Conservation (phyloP, 768 basidiomycete genomes). For the Austroboletus festivus region DNA sequence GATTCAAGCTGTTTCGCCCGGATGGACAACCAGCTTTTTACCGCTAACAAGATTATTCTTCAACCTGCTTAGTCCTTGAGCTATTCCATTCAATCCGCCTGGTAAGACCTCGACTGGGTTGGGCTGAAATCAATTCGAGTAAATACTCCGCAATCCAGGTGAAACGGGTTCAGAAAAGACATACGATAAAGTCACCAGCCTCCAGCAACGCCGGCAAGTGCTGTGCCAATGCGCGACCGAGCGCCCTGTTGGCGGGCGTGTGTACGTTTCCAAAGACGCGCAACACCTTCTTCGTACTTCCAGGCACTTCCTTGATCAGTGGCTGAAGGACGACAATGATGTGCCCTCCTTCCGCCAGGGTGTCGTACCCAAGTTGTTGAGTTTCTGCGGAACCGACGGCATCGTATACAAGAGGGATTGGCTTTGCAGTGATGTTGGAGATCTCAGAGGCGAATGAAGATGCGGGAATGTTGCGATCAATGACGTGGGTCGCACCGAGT, state of each 20-base stretch:
- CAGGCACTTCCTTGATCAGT: conserved; percentile 10
- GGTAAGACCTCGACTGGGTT: conserved; percentile 30
- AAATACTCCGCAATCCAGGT: neutral
- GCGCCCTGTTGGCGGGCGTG: conserved; percentile 6
- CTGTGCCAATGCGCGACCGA: conserved; percentile 12
- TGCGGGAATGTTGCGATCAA: conserved; percentile 28
- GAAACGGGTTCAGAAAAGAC: neutral
- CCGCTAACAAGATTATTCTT: conserved; percentile 38
- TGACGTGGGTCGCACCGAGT: conserved; percentile 37
- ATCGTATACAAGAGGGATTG: conserved; percentile 23
- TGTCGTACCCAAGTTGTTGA: conserved; percentile 32
- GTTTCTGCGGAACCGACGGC: conserved; percentile 30
- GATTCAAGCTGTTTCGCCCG: conserved; percentile 29
- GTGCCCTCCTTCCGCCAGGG: conserved; percentile 31
- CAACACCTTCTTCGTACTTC: conserved; percentile 18
- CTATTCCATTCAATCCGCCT: conserved; percentile 36
- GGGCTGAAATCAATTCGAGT: conserved; percentile 6
- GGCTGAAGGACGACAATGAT: conserved; percentile 13
- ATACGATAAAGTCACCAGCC: conserved; percentile 15
- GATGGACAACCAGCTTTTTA: conserved; percentile 24
- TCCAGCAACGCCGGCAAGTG: conserved; percentile 11
- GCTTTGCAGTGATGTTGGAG: conserved; percentile 8
- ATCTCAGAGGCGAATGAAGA: conserved; percentile 15
- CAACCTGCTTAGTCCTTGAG: conserved; percentile 32
- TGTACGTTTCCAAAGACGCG: conserved; percentile 11